Percentiles rank a stretch among this genome's conserved stretches.
Evolutionary conservation across 2,329 filamentous ascomycete genomes (phyloP).

Genomic region (Diplodia intermedia): DNA sequence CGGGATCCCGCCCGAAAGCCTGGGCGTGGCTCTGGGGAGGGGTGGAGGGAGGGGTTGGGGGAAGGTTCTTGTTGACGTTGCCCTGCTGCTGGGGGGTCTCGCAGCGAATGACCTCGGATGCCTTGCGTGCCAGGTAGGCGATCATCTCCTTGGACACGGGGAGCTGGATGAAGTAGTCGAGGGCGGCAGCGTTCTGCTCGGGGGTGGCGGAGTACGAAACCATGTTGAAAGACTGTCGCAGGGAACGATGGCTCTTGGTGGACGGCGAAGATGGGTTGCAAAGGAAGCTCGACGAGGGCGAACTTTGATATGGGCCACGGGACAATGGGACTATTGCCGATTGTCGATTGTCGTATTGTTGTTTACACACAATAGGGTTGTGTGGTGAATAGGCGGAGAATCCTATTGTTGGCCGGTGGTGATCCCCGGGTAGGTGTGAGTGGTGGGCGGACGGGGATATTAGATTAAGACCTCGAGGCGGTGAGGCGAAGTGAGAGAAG

Average conservation of each 20-base stretch:
- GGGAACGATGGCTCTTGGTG: background rate
- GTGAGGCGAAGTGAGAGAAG: slow-evolving; percentile 18
- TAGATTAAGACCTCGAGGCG: slow-evolving; percentile 29
- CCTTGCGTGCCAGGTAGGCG: slow-evolving; percentile 74
- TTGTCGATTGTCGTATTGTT: background rate
- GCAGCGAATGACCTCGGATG: slow-evolving; percentile 80
- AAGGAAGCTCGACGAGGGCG: background rate
- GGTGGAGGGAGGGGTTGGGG: slow-evolving; percentile 66
- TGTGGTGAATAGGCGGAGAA: slow-evolving; percentile 7
- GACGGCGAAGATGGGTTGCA: background rate
- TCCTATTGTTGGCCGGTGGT: slow-evolving; percentile 28
- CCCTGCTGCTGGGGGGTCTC: slow-evolving; percentile 56
- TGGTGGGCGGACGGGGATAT: slow-evolving; percentile 12
- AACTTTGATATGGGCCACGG: background rate
- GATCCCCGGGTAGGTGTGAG: background rate
- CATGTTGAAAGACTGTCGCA: slow-evolving; percentile 45
- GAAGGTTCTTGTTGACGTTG: slow-evolving; percentile 55
- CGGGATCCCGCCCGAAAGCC: slow-evolving; percentile 57
- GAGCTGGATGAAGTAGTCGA: slow-evolving; percentile 81
- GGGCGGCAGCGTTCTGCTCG: slow-evolving; percentile 71
- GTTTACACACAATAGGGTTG: slow-evolving; percentile 1
- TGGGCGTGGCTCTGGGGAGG: slow-evolving; percentile 59
- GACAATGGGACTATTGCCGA: slow-evolving; percentile 19
- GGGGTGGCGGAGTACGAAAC: slow-evolving; percentile 51
- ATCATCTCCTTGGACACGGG: slow-evolving; percentile 81